Evolutionary conservation across 1,139 yeast species (phyloP), one percentile per base, ranked within the genome.

Genomic region (Zygosaccharomyces sapae): DNA sequence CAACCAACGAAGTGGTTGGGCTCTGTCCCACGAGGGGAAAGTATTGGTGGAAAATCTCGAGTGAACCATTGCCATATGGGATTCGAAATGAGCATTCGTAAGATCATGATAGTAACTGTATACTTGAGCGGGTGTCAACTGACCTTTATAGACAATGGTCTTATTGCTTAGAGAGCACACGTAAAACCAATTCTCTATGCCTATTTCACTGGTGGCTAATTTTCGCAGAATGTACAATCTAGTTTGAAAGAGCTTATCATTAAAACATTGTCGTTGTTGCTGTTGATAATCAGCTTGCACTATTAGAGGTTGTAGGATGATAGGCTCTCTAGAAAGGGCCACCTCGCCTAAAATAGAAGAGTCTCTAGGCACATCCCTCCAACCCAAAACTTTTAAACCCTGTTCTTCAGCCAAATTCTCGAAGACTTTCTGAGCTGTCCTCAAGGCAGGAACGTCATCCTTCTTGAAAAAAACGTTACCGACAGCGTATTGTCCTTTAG

Each of bases 21-120:
- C 98, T 71, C 98, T 82, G 71, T 92, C 98, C 98, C 98, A 92
- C 19, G 96, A 86, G 43, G 98, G 98, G 80, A 92, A 92, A 43
- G 98, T 92, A 71, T 92, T 92, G 44, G 98, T 92, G 47, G 97
- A 89, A 76, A 92, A 92, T 68, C 98, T 83, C 22, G 97, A 90
- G 72, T 92, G 98, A 44, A 90, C 97, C 47, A 92, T 77, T 18
- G 97, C 96, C 75, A 92, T 88, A 66, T 90, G 97, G 38, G 95
- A 95, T 71, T 89, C 94, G 69, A 83, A 92, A 64, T 89, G 95
- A 35, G 89, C 92, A 67, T 89, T 89, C 53, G 82, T 85, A 67
- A 92, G 77, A 70, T 92, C 98, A 66, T 87, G 90, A 73, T 89
- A 92, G 72, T 92, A 92, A 57, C 86, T 81, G 73, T 89, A 92